Base-by-base conservation (phyloP, 345 rosid species). In the Erucastrum elatum region DNA sequence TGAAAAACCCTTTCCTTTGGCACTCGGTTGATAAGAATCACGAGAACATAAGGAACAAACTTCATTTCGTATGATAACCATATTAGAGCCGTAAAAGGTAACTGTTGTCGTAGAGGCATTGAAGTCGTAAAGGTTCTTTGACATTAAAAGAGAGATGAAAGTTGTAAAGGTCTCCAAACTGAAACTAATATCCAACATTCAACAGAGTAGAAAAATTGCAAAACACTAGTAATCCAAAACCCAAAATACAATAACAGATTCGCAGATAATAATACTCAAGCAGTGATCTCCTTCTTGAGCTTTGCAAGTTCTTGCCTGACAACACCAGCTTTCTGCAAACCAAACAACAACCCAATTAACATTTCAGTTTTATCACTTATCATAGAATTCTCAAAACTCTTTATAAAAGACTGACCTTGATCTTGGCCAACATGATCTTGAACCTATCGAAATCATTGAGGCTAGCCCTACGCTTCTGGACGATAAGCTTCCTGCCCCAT, bases 361-460 rank as follows among this genome's bases (percentile, higher is more conserved):
- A 51, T n/a, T 51, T n/a, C 3, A 51, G 56, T n/a, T 49, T 49
- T 49, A 51, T n/a, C 7, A 51, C 56, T 13, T 46, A 49, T 49
- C 56, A 13, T 49, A 13, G 21, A 51, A 5, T n/a, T n/a, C 56
- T 51, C 21, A n/a, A n/a, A 51, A 51, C 56, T 5, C 17, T n/a
- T 44, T 11, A 41, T 2, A n/a, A 1, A 6, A 51, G 21, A 5
- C 56, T 5, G 56, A 51, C 56, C 56, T 91, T 91, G 79, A 89
- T 89, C 76, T 86, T 89, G 5, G 97, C 94, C 84, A 91, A 76
- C 97, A 91, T 89, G 72, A 91, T 66, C 89, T 89, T 91, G 86
- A 91, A 89, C 88, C 97, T 84, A 39, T 89, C 97, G 35, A 91
- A 91, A 65, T 91, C 97, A 71, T 88, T 91, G 49, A 91, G 90